Conservation (phyloP, 805 yeast species). For the Metschnikowia arizonensis region DNA sequence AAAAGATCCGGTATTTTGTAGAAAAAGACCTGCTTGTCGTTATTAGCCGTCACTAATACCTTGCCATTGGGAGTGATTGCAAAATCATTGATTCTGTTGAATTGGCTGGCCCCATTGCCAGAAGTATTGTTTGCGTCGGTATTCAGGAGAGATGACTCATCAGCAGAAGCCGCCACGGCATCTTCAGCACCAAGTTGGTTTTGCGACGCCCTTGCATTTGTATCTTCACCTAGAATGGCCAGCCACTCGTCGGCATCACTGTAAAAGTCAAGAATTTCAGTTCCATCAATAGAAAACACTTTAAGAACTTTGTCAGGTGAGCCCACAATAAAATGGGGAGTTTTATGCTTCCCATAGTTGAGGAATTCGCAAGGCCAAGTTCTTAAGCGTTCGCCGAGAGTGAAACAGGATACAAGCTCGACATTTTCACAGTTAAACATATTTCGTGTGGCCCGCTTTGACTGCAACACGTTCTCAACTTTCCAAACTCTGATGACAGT, state of each 20-base stretch:
- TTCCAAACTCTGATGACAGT: conserved; percentile 69
- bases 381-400: conserved; percentile 37
- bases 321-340: conserved; percentile 59
- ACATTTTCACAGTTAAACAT: conserved; percentile 18
- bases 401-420: conserved; percentile 31
- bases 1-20: conserved; percentile 46
- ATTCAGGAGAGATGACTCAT: background rate
- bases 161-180: conserved; percentile 3
- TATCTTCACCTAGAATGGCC: conserved; percentile 14
- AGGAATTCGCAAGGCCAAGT: conserved; percentile 64
- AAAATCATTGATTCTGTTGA: conserved; percentile 60
- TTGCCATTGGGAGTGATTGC: conserved; percentile 63
- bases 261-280: conserved; percentile 41
- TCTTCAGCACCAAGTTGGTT: conserved; percentile 5
- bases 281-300: conserved; percentile 37
- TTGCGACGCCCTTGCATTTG: conserved; percentile 6
- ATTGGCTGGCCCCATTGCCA: conserved; percentile 17
- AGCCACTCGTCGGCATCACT: conserved; percentile 29
- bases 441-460: conserved; percentile 26
- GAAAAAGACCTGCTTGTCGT: conserved; percentile 57
- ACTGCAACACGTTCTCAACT: conserved; percentile 30
- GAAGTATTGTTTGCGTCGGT: conserved; percentile 2
- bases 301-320: conserved; percentile 65
- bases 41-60: conserved; percentile 58
- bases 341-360: conserved; percentile 29